Conservation (phyloP, 2,329 filamentous ascomycete genomes). For the Graphiopsis chlorocephala region DNA sequence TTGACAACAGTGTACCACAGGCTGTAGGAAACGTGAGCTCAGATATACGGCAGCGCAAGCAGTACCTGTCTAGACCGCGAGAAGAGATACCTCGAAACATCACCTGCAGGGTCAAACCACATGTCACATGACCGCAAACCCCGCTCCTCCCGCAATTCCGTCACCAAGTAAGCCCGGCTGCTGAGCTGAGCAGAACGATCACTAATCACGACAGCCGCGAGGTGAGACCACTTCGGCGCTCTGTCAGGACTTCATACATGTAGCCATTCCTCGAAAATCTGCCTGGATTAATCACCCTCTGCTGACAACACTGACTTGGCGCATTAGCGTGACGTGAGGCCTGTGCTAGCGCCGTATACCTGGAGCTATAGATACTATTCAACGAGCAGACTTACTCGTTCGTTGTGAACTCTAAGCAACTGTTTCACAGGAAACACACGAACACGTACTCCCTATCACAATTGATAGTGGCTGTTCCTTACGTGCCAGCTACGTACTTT, state of each 20-base stretch:
- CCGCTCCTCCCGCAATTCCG: background rate
- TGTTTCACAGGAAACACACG: no score
- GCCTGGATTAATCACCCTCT: constrained; percentile 2
- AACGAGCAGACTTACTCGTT: background rate
- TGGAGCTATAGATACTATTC: constrained; percentile 13
- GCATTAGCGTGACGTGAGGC: constrained; percentile 3
- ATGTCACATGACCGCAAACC: background rate
- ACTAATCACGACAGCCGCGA: background rate
- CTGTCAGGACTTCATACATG: background rate
- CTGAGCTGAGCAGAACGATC: background rate
- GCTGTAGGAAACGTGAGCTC: no score
- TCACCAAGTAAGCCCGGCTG: background rate
- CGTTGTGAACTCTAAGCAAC: background rate
- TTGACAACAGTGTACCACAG: no score
- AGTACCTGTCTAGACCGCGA: no score
- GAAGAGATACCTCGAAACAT: background rate
- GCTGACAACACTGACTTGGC: constrained; percentile 1
- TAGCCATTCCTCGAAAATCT: background rate
- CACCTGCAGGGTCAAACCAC: background rate
- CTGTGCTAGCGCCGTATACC: background rate
- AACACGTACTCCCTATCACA: background rate
- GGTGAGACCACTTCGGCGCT: background rate
- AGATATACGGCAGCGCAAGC: no score
- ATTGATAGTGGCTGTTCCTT: background rate
- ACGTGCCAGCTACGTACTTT: background rate